Conservation (phyloP, 441 rosid species). For the Gossypium aridum region DNA sequence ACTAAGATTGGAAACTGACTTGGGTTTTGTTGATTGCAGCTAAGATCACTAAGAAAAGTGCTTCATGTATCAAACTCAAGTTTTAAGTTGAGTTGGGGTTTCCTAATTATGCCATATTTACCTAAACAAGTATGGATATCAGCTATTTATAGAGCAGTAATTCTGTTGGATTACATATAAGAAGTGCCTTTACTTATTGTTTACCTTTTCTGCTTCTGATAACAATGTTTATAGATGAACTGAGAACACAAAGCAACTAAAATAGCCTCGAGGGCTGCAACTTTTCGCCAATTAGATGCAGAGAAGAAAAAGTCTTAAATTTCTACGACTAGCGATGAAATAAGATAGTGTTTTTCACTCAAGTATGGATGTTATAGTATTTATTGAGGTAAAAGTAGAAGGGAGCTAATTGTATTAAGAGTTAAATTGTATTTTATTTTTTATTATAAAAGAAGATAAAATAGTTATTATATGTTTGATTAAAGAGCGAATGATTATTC, state of each 20-base stretch:
- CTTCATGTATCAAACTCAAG: constrained; percentile 63
- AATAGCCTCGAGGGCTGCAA: constrained; percentile 78
- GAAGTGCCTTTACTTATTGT: constrained; percentile 18
- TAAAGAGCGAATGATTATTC: too few relatives aligned
- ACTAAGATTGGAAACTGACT: constrained; percentile 10
- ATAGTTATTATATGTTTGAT: too few relatives aligned
- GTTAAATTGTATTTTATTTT: too few relatives aligned
- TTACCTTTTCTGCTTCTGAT: constrained; percentile 41
- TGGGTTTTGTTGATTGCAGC: constrained; percentile 43
- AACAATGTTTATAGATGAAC: constrained; percentile 49
- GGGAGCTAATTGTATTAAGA: too few relatives aligned
- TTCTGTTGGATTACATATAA: not conserved
- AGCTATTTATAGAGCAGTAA: too few relatives aligned
- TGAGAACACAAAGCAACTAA: constrained; percentile 62
- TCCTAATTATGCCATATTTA: constrained; percentile 38
- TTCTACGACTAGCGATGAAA: constrained; percentile 18
- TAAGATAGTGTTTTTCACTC: too few relatives aligned
- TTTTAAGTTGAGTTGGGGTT: constrained; percentile 39
- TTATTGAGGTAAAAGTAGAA: too few relatives aligned
- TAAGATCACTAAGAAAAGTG: constrained; percentile 37
- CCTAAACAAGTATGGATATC: too few relatives aligned
- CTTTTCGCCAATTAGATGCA: constrained; percentile 77
- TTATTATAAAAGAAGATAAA: too few relatives aligned
- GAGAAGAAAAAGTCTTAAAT: constrained; percentile 66
- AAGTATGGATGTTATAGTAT: too few relatives aligned